phyloP scores from a whole-genome alignment of 176 grass and related monocot genomes.

The Tillandsia leiboldiana region DNA sequence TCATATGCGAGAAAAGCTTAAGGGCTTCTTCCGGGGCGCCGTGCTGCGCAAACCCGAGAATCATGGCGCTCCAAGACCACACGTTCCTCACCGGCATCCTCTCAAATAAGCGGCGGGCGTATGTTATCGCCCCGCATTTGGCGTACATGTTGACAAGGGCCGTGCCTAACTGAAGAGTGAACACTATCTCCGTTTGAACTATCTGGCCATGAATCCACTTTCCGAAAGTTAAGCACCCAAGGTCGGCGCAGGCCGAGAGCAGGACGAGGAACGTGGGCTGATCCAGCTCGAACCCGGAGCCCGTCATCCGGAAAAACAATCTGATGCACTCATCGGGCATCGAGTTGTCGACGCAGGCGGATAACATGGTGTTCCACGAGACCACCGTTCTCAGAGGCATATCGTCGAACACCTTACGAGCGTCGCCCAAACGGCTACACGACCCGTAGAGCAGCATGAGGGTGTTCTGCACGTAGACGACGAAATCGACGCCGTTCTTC shows the following conservation, averaged over 20 bases:
- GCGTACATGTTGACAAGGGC: slow-evolving; percentile 44
- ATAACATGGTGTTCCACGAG: slow-evolving; percentile 44
- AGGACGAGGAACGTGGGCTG: slow-evolving; percentile 43
- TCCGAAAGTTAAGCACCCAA: slow-evolving; percentile 33
- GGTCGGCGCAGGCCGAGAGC: slow-evolving; percentile 26
- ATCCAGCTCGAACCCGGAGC: slow-evolving; percentile 28
- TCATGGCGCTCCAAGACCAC: slow-evolving; percentile 61
- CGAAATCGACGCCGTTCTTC: slow-evolving; percentile 21
- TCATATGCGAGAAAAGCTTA: slow-evolving; percentile 37
- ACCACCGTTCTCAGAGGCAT: slow-evolving; percentile 37
- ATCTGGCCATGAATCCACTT: slow-evolving; percentile 47
- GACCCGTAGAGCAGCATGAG: slow-evolving; percentile 29
- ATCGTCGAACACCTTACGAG: slow-evolving; percentile 43
- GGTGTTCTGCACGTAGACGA: slow-evolving; percentile 46
- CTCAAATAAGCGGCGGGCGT: slow-evolving; percentile 27
- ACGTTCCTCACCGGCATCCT: slow-evolving; percentile 32
- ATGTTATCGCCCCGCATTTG: slow-evolving; percentile 32
- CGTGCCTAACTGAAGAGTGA: slow-evolving; percentile 41
- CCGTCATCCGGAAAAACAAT: slow-evolving; percentile 27
- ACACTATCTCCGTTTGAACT: slow-evolving; percentile 14
- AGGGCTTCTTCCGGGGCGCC: slow-evolving; percentile 23
- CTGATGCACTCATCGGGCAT: not conserved
- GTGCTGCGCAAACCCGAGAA: slow-evolving; percentile 43
- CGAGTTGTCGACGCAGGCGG: slow-evolving; percentile 17
- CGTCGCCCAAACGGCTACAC: slow-evolving; percentile 5